Percentiles rank a stretch among this genome's conserved stretches.
Conservation (phyloP, 768 basidiomycete species). For the Suillus occidentalis region DNA sequence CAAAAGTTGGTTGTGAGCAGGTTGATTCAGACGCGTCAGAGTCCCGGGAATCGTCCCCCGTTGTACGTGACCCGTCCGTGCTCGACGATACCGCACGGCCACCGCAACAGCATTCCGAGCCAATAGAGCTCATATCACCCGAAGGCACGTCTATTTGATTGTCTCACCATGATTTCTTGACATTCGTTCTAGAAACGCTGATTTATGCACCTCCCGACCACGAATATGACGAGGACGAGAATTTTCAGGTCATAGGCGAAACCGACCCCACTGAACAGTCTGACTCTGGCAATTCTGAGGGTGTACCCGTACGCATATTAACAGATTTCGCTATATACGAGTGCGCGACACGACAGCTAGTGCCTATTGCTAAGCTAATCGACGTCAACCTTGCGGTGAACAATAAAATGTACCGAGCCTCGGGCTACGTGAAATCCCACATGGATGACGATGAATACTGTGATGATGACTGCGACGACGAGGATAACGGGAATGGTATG, state of each 20-base stretch:
- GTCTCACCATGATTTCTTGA: neutral
- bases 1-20: neutral
- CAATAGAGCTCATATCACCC: neutral
- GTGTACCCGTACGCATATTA: constrained; percentile 58
- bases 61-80: neutral
- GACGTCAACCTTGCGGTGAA: constrained; percentile 24
- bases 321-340: constrained; percentile 56
- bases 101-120: neutral
- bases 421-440: constrained; percentile 39
- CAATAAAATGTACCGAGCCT: constrained; percentile 35
- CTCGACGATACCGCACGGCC: neutral
- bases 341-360: constrained; percentile 32
- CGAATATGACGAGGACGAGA: constrained; percentile 39
- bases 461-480: constrained; percentile 24
- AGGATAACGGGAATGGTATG: constrained; percentile 10
- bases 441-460: constrained; percentile 33
- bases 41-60: neutral
- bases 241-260: constrained; percentile 47
- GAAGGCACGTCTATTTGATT: neutral
- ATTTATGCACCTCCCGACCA: constrained; percentile 24
- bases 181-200: neutral
- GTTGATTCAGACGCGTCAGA: constrained; percentile 2
- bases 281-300: constrained; percentile 31
- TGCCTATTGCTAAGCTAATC: constrained; percentile 43
- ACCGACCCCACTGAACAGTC: constrained; percentile 23